These are phyloP conservation scores for Elasticomyces elasticus DNA, from an alignment of 495 filamentous ascomycete species.

Conservation along the genomic window DNA sequence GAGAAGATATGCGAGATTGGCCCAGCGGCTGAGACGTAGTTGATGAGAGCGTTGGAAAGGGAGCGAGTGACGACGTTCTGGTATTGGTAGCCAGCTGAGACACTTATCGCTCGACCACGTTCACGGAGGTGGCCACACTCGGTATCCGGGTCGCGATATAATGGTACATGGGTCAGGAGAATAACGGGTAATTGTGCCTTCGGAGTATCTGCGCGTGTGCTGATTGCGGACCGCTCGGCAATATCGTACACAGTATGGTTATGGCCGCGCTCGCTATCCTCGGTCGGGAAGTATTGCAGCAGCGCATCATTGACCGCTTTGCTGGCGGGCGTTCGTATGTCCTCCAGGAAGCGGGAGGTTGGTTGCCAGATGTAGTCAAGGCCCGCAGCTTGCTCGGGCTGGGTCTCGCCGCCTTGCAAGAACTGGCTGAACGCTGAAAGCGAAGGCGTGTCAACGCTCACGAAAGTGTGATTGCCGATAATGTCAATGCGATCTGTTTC, in stretches of 20 bases:
- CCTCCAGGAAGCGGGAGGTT: slow-evolving; percentile 62
- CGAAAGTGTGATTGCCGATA: slow-evolving; percentile 89
- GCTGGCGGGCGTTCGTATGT: slow-evolving; percentile 40
- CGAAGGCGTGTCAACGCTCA: slow-evolving; percentile 80
- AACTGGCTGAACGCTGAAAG: slow-evolving; percentile 61
- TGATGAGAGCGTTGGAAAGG: slow-evolving; percentile 61
- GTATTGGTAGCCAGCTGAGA: slow-evolving; percentile 81
- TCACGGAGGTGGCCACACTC: slow-evolving; percentile 65
- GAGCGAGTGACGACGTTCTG: slow-evolving; percentile 78
- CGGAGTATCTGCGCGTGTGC: not conserved
- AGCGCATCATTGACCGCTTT: slow-evolving; percentile 47
- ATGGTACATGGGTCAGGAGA: slow-evolving; percentile 82
- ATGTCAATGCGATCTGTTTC: slow-evolving; percentile 78
- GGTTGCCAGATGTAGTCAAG: slow-evolving; percentile 57
- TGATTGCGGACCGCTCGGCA: too few relatives aligned
- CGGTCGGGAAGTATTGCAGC: slow-evolving; percentile 35
- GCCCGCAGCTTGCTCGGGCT: slow-evolving; percentile 28
- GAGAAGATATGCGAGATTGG: slow-evolving; percentile 76
- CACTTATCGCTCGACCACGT: slow-evolving; percentile 63
- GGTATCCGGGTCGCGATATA: slow-evolving; percentile 69
- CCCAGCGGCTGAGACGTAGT: slow-evolving; percentile 46
- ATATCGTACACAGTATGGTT: slow-evolving; percentile 25
- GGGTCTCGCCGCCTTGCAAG: slow-evolving; percentile 29
- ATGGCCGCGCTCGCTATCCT: slow-evolving; percentile 22
- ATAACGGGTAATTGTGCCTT: slow-evolving; percentile 54